Conservation (phyloP, 1,284 basidiomycete species). For the Boletellus deceptivus region DNA sequence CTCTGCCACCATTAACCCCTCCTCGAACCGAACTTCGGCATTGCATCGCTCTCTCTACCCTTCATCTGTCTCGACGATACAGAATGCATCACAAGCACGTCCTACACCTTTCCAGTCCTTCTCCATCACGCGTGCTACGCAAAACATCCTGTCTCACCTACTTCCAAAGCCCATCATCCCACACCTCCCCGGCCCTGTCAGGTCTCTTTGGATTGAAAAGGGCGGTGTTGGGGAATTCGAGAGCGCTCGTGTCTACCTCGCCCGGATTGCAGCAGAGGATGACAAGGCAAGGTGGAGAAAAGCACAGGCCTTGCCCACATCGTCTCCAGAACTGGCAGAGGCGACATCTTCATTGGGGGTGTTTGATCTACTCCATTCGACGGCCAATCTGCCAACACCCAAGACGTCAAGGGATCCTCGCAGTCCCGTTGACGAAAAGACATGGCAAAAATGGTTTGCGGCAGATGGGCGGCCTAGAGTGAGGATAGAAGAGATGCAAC, state of each 20-base stretch:
- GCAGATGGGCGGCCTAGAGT: constrained; percentile 67
- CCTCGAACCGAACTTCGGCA: constrained; percentile 69
- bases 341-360: constrained; percentile 79
- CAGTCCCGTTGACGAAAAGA: constrained; percentile 68
- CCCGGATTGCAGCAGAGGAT: constrained; percentile 92
- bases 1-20: constrained; percentile 45
- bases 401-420: constrained; percentile 69
- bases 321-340: constrained; percentile 50
- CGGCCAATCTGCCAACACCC: constrained; percentile 73
- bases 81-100: constrained; percentile 62
- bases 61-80: constrained; percentile 48
- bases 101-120: constrained; percentile 81
- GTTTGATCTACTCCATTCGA: constrained; percentile 82
- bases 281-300: constrained; percentile 81
- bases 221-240: constrained; percentile 93
- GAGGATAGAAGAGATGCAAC: constrained; percentile 63
- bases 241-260: constrained; percentile 92
- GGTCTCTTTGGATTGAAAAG: constrained; percentile 83
- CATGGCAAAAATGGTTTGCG: constrained; percentile 73
- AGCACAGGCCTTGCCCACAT: constrained; percentile 58
- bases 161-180: constrained; percentile 92
- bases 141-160: constrained; percentile 90
- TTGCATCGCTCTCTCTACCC: constrained; percentile 69
- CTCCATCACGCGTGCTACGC: constrained; percentile 88
- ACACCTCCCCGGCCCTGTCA: constrained; percentile 89